Conservation (phyloP, 2,329 filamentous ascomycete genomes). For the Fusarium sp. region DNA sequence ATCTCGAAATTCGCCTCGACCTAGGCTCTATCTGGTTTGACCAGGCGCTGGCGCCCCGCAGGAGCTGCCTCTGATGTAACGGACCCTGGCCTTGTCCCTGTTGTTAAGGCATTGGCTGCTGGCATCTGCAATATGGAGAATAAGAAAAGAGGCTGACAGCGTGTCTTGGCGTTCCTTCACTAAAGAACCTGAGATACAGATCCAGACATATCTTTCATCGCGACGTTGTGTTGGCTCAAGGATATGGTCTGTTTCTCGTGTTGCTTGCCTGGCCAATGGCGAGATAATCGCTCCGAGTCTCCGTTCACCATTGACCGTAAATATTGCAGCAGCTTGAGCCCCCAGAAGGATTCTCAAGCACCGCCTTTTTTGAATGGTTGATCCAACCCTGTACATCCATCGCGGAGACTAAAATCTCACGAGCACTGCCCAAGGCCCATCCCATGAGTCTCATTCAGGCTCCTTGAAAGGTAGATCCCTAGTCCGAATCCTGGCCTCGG, state of each 20-base stretch:
- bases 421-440: constrained; percentile 34
- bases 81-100: neutral
- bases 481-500: constrained; percentile 1
- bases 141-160: constrained; percentile 9
- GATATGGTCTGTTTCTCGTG: neutral
- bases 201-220: constrained; percentile 1
- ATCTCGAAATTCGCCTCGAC: constrained; percentile 12
- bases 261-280: neutral
- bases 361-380: constrained; percentile 15
- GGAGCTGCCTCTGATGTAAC: constrained; percentile 21
- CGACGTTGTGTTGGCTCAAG: neutral
- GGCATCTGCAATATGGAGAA: neutral
- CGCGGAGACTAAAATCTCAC: constrained; percentile 38
- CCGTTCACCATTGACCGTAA: neutral
- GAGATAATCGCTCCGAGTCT: constrained; percentile 10
- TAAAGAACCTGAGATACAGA: neutral
- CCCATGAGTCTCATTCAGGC: constrained; percentile 15
- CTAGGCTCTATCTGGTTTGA: constrained; percentile 29
- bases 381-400: constrained; percentile 10
- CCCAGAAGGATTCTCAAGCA: constrained; percentile 11
- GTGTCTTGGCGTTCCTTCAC: neutral
- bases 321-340: neutral
- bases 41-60: constrained; percentile 17
- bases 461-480: constrained; percentile 27
- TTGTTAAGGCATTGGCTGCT: constrained; percentile 1